These are phyloP conservation scores for Blastobotrys attinorum DNA, from an alignment of 805 yeast genomes.

Conservation along the genomic window DNA sequence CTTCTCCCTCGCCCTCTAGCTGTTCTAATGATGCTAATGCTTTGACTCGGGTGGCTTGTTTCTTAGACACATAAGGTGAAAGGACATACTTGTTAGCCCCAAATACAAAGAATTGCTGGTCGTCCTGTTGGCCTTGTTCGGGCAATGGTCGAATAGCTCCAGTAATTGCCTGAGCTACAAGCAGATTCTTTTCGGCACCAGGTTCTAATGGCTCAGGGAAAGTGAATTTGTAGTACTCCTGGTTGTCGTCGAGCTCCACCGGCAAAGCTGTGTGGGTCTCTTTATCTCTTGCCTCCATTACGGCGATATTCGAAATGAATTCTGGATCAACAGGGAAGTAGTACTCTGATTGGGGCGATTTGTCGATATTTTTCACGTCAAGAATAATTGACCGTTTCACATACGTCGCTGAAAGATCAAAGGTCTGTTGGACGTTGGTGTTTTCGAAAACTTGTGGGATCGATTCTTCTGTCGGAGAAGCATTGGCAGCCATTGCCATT, in stretches of 20 bases:
- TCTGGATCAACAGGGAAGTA: slow-evolving; percentile 49
- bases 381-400: slow-evolving; percentile 53
- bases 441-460: slow-evolving; percentile 5
- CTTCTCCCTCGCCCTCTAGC: slow-evolving; percentile 28
- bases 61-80: slow-evolving; percentile 52
- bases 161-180: slow-evolving; percentile 42
- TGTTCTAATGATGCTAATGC: slow-evolving; percentile 26
- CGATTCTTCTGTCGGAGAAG: not conserved
- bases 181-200: slow-evolving; percentile 42
- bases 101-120: slow-evolving; percentile 51
- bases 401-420: slow-evolving; percentile 46
- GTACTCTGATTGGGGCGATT: slow-evolving; percentile 48
- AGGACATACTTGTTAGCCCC: slow-evolving; percentile 48
- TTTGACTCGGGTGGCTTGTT: slow-evolving; percentile 15
- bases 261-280: slow-evolving; percentile 20
- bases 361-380: slow-evolving; percentile 49
- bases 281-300: slow-evolving; percentile 35
- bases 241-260: slow-evolving; percentile 20
- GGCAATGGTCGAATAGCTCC: slow-evolving; percentile 56
- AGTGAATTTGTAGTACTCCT: slow-evolving; percentile 39
- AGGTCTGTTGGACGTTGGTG: slow-evolving; percentile 1
- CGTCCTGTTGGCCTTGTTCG: slow-evolving; percentile 47
- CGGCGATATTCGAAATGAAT: slow-evolving; percentile 35
- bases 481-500: not conserved
- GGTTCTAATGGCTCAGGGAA: slow-evolving; percentile 66